Base-by-base conservation (phyloP, 1,139 yeast genomes). In the Suhomyces wounanorum region DNA sequence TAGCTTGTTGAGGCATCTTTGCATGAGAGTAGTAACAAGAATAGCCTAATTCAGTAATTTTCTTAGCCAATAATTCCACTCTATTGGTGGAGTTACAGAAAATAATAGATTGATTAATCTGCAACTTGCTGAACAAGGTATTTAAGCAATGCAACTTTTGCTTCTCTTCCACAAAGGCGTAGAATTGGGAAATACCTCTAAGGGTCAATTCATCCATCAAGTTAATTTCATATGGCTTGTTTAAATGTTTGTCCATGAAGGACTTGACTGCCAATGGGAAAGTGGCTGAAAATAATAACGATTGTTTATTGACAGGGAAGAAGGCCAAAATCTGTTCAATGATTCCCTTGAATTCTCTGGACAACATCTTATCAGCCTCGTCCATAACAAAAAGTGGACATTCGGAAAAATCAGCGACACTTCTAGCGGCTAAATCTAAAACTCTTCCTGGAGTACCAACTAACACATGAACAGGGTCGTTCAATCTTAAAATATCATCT, bases 391-490 rank as follows among this genome's bases (percentile, higher is more conserved):
- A 92, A 69, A 91, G 79, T 44, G 89, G 86, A 71, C 97, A 90
- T 60, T 87, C 89, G 47, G 89, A 84, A 56, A 95, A 82, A 66
- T 94, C 96, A 17, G 96, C 96, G 51, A 92, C 79, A 52, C 82
- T 79, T 76, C 97, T 87, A 42, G 94, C 82, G 8, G 98, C 97
- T 66, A 94, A 82, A 72, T 94, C 99, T 58, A 94, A 81, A 41
- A 94, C 94, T 78, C 99, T 86, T 63, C 99, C 99, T 4, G 97
- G 97, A 45, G 97, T 91, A 57, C 96, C 97, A 42, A 91, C 97
- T 54, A 91, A 75, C 45, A 91, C 83, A 68, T 91, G 97, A 37
- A 91, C 97, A 7, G 96, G 88, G 50, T 94, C 98, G 64, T 88
- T 83, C 63, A 94, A 80, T 78, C 99, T 87, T 64, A 94, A 73